Evolutionary conservation across 2,329 filamentous ascomycete species (phyloP), one percentile per base, ranked within the genome.

Genomic region (Coniochaeta hoffmannii): DNA sequence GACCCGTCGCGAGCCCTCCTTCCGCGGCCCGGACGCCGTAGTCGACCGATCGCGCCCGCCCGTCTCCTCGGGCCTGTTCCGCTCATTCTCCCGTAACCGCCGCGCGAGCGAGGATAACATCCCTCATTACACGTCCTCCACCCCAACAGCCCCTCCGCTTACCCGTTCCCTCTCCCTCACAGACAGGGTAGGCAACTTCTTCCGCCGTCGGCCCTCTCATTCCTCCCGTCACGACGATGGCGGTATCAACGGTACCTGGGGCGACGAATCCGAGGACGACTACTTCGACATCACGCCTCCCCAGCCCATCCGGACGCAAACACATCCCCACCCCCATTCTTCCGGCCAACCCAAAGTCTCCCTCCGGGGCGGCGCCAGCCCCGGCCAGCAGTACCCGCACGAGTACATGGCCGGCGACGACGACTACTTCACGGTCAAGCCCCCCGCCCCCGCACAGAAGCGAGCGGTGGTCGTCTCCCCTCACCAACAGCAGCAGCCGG

Each of bases 331-430:
- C 30, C 30, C 49, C 26, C n/a, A n/a, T n/a, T n/a, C n/a, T n/a
- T 34, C 49, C 49, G 49, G 28, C 1, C 49, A 46, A 30, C 35
- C 14, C 46, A 56, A 31, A 49, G 60, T 31, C 53, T 64, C 26
- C 14, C 38, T 71, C 44, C 66, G 69, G 19, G 71, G 70, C 31
- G 70, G 70, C 4, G 63, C 65, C 11, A 22, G 76, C 76, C 36
- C 71, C 69, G 68, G 70, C 34, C 46, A 50, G 12, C 35, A n/a
- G 11, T 55, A 53, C 38, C 55, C 58, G 50, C 36, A 73, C 14
- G 81, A 84, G 61, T 84, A 75, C 62, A 71, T 72, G 1, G 72
- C 74, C 2, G 81, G 80, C 11, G 82, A 86, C 58, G 83, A 86
- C 55, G 71, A 74, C 4, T 77, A 79, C 57, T 99, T 53, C 50